phyloP scores from a whole-genome alignment of 2,329 filamentous ascomycete species.

The Knufia petricola region DNA sequence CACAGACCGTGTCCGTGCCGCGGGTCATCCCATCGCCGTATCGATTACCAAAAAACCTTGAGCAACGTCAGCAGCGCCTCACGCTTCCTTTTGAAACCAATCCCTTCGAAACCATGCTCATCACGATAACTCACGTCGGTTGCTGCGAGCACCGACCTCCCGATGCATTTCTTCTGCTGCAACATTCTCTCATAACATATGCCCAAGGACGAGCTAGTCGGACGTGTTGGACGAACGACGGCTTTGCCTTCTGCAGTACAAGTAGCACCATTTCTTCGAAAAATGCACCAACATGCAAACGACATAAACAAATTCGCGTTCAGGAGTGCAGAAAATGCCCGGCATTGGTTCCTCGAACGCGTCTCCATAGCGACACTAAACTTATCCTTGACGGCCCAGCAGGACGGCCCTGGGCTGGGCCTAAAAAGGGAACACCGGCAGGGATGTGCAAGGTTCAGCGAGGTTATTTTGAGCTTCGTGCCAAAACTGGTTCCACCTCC shows the following conservation, averaged over 20 bases:
- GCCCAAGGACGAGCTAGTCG: not conserved
- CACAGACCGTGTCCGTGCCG: not conserved
- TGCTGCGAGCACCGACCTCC: not conserved
- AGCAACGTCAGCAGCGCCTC: slow-evolving; percentile 1
- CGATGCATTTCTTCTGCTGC: no score
- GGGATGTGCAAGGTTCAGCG: not conserved
- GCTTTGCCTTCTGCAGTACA: not conserved
- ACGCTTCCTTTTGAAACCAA: not conserved
- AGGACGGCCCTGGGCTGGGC: not conserved
- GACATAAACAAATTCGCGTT: not conserved
- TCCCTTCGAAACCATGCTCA: no score
- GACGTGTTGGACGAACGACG: slow-evolving; percentile 8
- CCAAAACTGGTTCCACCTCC: not conserved
- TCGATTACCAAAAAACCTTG: slow-evolving; percentile 5
- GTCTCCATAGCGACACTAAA: slow-evolving; percentile 10
- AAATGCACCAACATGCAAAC: not conserved
- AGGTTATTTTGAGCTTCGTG: slow-evolving; percentile 3
- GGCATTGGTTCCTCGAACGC: not conserved
- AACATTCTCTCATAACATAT: not conserved
- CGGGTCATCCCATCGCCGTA: slow-evolving; percentile 3
- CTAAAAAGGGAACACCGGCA: not conserved
- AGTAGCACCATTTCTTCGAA: not conserved
- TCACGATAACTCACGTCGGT: not conserved
- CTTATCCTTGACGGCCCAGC: not conserved
- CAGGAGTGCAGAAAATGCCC: not conserved